A percentile compares a stretch with the other conserved stretches of the same genome.
Evolutionary conservation across 2,329 filamentous ascomycete species (phyloP).

Genomic region (Xylariaceae sp.): DNA sequence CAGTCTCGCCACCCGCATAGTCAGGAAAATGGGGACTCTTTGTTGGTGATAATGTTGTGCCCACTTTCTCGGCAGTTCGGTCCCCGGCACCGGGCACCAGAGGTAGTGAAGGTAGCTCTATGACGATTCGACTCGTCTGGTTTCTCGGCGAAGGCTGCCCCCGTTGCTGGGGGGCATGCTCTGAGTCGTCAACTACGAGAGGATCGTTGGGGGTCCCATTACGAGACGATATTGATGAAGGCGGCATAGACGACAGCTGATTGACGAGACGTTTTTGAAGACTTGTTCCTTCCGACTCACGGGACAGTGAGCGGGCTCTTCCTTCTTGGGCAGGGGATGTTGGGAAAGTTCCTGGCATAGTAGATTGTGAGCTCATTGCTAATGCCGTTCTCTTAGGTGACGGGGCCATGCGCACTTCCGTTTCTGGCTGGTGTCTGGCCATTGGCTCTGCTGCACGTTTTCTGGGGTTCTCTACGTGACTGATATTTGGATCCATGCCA

Average conservation of each 20-base stretch:
- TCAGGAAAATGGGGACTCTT: background rate
- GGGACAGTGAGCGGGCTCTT: background rate
- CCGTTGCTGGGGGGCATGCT: background rate
- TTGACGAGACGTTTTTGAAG: too few relatives aligned
- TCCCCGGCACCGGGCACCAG: too few relatives aligned
- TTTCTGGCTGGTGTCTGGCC: background rate
- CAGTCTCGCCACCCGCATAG: background rate
- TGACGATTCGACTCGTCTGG: conserved; percentile 15
- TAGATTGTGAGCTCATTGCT: background rate
- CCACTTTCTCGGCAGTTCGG: too few relatives aligned
- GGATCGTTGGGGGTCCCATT: conserved; percentile 20
- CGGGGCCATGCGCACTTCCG: background rate
- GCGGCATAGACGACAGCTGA: background rate
- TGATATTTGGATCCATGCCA: background rate
- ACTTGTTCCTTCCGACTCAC: too few relatives aligned
- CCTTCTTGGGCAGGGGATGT: background rate
- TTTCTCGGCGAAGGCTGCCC: too few relatives aligned
- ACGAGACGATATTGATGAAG: background rate
- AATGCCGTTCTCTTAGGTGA: too few relatives aligned
- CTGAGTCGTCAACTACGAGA: conserved; percentile 23
- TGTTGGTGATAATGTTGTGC: too few relatives aligned
- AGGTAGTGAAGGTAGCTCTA: conserved; percentile 1
- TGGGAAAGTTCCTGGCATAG: background rate
- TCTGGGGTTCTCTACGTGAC: background rate
- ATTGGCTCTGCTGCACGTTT: background rate